These are phyloP conservation scores for Agrocybe chaxingu DNA, from an alignment of 768 basidiomycete genomes.

Conservation along the genomic window DNA sequence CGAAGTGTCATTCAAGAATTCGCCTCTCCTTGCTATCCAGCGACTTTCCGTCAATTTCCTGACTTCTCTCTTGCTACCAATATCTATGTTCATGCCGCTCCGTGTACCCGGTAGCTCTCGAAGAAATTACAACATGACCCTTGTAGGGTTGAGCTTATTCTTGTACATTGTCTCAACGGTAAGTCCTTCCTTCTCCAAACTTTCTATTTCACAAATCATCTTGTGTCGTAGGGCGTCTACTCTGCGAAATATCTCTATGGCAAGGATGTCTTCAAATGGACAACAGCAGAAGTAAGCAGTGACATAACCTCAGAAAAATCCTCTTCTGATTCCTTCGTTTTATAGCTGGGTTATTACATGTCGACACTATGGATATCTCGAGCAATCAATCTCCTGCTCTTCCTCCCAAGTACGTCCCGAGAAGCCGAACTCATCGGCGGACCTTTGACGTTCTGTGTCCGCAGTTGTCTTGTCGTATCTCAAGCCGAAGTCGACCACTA, in stretches of 20 bases:
- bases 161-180: conserved; percentile 63
- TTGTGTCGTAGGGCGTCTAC: conserved; percentile 52
- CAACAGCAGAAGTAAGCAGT: conserved; percentile 44
- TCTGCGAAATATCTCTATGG: conserved; percentile 79
- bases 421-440: neutral
- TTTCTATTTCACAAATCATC: conserved; percentile 1
- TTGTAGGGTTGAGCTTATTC: conserved; percentile 63
- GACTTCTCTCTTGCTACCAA: conserved; percentile 54
- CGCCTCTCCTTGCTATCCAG: conserved; percentile 24
- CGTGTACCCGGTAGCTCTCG: conserved; percentile 35
- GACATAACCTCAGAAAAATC: neutral
- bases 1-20: conserved; percentile 24
- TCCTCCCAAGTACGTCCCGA: conserved; percentile 59
- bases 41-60: conserved; percentile 27
- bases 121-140: conserved; percentile 74
- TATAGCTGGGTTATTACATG: conserved; percentile 70
- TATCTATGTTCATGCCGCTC: conserved; percentile 67
- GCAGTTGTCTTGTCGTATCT: conserved; percentile 60
- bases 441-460: neutral
- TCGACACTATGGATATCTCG: conserved; percentile 63
- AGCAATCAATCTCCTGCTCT: conserved; percentile 60
- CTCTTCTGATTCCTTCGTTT: neutral
- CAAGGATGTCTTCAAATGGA: conserved; percentile 69
- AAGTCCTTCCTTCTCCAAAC: conserved; percentile 18
- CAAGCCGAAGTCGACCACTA: conserved; percentile 44